Base-by-base conservation (phyloP, 2,329 filamentous ascomycete genomes). In the Phyllosticta paracitricarpa region DNA sequence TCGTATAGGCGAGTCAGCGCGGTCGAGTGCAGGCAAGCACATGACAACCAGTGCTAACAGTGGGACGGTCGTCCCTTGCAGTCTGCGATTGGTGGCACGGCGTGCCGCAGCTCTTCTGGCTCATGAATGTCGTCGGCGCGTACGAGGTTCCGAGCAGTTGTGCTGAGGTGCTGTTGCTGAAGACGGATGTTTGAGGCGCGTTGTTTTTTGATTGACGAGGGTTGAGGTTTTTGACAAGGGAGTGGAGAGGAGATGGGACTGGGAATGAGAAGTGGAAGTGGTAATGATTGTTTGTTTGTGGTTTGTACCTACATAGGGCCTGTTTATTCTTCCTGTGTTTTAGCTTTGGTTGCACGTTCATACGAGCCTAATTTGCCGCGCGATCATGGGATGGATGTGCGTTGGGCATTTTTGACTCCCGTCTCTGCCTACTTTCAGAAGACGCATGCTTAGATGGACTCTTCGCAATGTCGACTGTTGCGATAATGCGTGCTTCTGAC, bases 81-180 rank as follows among this genome's bases (percentile, higher is more conserved):
- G 62, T 58, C 25, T 64, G 62, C 51, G 62, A 64, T 19, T 64
- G 62, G 62, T 62, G 60, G 59, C 61, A 64, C 56, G 56, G 53
- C 40, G 54, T 26, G 19, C 56, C 57, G 22, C 61, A 64, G 57
- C 62, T 64, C 28, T 64, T 64, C 54, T 64, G 61, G 60, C 53
- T 55, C 51, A 57, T 51, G 4, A 48, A 24, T 14, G 19, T 54
- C 30, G 8, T 28, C 25, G 30, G 57, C 25, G 25, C 40, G 22
- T 62, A 53, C 48, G 54, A 54, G 17, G 52, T 58, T 7, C 62
- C 62, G 17, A 57, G 24, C 14, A 60, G 54, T 40, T 64, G 62
- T 28, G 62, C 62, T 10, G 57, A 64, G 24, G 55, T 64, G n/a
- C 56, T 59, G 35, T 35, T 64, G n/a, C 26, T 62, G 54, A 61